phyloP scores from a whole-genome alignment of 148 eudicot species.

The Mesembryanthemum crystallinum region DNA sequence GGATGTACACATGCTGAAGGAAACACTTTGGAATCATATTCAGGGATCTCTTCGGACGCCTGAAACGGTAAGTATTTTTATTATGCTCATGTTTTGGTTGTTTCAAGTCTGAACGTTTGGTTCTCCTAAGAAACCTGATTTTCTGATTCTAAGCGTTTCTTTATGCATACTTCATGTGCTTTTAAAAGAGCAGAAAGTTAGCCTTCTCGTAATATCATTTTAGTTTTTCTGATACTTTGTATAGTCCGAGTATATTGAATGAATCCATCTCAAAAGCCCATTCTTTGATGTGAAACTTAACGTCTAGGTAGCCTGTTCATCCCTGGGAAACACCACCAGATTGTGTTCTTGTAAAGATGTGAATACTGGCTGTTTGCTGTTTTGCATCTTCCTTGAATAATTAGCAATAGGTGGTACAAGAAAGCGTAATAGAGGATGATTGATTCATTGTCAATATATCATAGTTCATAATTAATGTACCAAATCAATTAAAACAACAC shows the following conservation, averaged over 20 bases:
- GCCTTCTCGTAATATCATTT: not conserved
- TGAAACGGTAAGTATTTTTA: slow-evolving; percentile 9
- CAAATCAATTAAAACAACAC: too few relatives aligned
- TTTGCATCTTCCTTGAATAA: too few relatives aligned
- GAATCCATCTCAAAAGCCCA: not conserved
- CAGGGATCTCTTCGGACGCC: slow-evolving; percentile 30
- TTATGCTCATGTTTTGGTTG: not conserved
- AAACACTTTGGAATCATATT: slow-evolving; percentile 62
- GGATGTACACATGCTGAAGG: slow-evolving; percentile 75
- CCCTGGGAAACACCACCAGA: too few relatives aligned
- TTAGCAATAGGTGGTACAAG: too few relatives aligned
- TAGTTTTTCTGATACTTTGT: not conserved
- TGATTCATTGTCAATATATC: too few relatives aligned
- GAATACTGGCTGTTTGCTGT: not conserved
- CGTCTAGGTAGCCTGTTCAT: too few relatives aligned
- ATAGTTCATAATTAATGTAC: too few relatives aligned
- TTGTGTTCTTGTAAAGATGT: not conserved
- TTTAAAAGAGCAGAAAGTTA: not conserved
- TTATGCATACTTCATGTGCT: not conserved
- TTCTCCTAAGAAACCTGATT: not conserved
- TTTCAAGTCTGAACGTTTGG: not conserved
- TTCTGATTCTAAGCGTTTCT: not conserved
- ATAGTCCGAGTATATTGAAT: not conserved
- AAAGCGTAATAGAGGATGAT: too few relatives aligned
- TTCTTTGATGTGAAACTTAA: not conserved